phyloP scores from a whole-genome alignment of 371 early-diverging fungal species.

The Mortierella polycephala region DNA sequence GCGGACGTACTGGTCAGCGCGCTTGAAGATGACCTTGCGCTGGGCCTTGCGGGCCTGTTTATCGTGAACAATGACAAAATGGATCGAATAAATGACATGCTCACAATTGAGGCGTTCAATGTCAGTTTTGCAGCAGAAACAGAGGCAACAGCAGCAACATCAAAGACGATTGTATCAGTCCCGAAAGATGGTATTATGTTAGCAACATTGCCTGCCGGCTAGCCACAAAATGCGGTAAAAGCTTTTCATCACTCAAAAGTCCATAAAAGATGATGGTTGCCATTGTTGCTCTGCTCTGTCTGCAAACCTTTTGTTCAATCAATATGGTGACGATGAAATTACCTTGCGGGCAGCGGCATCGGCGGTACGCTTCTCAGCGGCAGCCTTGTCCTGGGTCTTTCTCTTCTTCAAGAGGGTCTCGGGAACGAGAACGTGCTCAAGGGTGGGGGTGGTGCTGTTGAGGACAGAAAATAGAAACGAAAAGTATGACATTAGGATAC shows the following conservation, averaged over 20 bases:
- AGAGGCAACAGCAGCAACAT: conserved; percentile 4
- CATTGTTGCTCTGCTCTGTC: neutral
- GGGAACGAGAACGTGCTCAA: conserved; percentile 83
- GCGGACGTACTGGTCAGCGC: conserved; percentile 95
- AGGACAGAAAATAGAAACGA: conserved; percentile 8
- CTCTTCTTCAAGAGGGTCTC: conserved; percentile 98
- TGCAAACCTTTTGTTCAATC: too few species aligned
- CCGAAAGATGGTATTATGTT: conserved; percentile 87
- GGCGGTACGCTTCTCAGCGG: conserved; percentile 76
- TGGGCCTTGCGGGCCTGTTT: conserved; percentile 79
- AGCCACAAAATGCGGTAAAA: conserved; percentile 59
- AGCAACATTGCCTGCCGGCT: conserved; percentile 72
- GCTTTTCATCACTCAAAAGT: conserved; percentile 64
- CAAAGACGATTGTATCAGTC: conserved; percentile 66
- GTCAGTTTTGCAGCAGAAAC: conserved; percentile 13
- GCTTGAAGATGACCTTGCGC: conserved; percentile 97
- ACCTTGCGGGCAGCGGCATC: conserved; percentile 81
- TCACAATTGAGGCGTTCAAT: too few species aligned
- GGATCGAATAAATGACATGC: too few species aligned
- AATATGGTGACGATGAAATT: conserved; percentile 36
- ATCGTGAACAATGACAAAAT: conserved; percentile 2
- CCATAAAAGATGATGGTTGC: conserved; percentile 17
- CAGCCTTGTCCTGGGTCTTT: conserved; percentile 87
- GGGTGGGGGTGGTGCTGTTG: conserved; percentile 63
- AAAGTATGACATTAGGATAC: conserved; percentile 27